phyloP scores from a whole-genome alignment of 371 early-diverging fungal species.

The Apophysomyces ossiformis region DNA sequence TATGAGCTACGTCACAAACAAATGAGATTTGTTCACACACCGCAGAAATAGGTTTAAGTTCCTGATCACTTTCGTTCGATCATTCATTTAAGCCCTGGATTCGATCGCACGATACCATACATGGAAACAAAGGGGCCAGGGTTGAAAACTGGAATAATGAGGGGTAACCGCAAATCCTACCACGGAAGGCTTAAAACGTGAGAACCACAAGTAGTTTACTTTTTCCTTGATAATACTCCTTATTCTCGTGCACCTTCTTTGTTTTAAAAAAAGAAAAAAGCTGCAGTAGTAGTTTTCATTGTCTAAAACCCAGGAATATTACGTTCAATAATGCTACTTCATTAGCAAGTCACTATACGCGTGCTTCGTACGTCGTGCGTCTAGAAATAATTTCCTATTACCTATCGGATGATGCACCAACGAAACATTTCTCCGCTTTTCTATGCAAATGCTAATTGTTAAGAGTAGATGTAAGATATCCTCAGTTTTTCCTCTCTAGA shows the following conservation, averaged over 20 bases:
- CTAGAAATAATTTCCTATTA: conserved; percentile 4
- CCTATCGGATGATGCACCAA: not conserved
- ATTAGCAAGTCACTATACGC: not conserved
- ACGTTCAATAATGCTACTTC: not conserved
- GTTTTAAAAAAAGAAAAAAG: not conserved
- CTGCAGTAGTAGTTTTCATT: not conserved
- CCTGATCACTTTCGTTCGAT: conserved; percentile 9
- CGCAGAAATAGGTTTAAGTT: not conserved
- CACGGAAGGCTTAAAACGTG: conserved; percentile 2
- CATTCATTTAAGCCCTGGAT: conserved; percentile 6
- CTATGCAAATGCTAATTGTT: not conserved
- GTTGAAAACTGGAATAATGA: not conserved
- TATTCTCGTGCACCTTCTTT: conserved; percentile 6
- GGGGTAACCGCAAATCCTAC: conserved; percentile 5
- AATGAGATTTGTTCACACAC: not conserved
- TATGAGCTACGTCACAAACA: not conserved
- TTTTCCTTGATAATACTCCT: conserved; percentile 8
- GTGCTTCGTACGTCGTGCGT: not conserved
- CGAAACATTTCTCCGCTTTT: not conserved
- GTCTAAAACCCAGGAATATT: not conserved
- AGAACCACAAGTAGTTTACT: not conserved
- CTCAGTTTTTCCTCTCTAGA: not conserved
- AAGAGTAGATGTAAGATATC: not conserved
- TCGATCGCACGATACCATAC: conserved; percentile 1
- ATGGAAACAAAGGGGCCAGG: not conserved